These are phyloP conservation scores for Ceratocystis albifundus DNA, from an alignment of 2,329 filamentous ascomycete genomes.

Conservation along the genomic window DNA sequence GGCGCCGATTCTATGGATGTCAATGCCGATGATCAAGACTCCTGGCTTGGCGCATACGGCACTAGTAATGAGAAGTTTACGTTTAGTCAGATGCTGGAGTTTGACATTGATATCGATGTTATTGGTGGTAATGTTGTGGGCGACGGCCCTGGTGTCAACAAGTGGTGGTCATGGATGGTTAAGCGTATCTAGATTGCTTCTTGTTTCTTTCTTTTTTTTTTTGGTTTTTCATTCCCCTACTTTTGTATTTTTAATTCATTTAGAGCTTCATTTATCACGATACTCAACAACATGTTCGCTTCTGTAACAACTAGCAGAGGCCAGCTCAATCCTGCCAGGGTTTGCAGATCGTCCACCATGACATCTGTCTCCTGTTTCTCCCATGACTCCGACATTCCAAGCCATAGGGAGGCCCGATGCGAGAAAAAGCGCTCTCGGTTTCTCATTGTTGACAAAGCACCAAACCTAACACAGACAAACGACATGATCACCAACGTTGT, in stretches of 20 bases:
- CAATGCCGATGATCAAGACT: conserved; percentile 60
- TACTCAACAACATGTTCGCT: not conserved
- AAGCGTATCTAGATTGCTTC: conserved; percentile 43
- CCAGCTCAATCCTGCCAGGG: no score
- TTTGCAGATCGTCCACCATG: no score
- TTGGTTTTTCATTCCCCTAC: not conserved
- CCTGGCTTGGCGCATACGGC: conserved; percentile 72
- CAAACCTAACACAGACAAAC: not conserved
- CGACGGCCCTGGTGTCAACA: conserved; percentile 59
- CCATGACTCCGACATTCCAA: no score
- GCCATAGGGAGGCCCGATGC: no score
- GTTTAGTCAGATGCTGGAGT: conserved; percentile 74
- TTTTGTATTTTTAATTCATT: not conserved
- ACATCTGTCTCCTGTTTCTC: no score
- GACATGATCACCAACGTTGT: conserved; percentile 3
- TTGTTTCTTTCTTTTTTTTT: no score
- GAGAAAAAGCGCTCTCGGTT: no score
- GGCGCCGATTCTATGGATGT: conserved; percentile 56
- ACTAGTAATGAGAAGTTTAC: conserved; percentile 54
- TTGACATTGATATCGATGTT: conserved; percentile 66
- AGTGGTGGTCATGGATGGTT: conserved; percentile 88
- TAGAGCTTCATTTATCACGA: not conserved
- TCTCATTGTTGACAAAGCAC: no score
- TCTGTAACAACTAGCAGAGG: no score
- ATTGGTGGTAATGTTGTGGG: conserved; percentile 58